Conservation (phyloP, 208 protist genomes). For the Trypanosoma platydactyli region DNA sequence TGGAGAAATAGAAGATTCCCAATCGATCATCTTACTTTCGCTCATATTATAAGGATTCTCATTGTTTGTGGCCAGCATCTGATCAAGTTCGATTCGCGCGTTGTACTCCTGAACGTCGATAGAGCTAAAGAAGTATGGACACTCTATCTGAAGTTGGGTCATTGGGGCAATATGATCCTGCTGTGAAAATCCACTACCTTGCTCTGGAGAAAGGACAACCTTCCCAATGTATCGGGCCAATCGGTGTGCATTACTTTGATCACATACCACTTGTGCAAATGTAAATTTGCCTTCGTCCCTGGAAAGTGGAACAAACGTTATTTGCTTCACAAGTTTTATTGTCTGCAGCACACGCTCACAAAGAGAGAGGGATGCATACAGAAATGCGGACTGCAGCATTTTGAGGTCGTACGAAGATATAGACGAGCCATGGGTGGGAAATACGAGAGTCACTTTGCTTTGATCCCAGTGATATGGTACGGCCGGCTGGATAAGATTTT, state of each 20-base stretch:
- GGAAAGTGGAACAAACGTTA: slow-evolving; percentile 47
- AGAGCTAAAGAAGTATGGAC: slow-evolving; percentile 81
- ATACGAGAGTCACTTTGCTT: slow-evolving; percentile 21
- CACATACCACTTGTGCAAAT: slow-evolving; percentile 75
- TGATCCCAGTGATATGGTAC: slow-evolving; percentile 33
- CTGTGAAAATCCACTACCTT: slow-evolving; percentile 39
- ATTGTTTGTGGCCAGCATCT: slow-evolving; percentile 39
- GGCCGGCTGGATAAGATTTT: slow-evolving; percentile 27
- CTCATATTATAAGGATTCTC: slow-evolving; percentile 41
- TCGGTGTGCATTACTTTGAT: slow-evolving; percentile 61
- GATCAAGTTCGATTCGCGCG: slow-evolving; percentile 63
- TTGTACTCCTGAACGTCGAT: slow-evolving; percentile 69
- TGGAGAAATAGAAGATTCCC: slow-evolving; percentile 55
- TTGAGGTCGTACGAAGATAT: slow-evolving; percentile 33
- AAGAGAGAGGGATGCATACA: slow-evolving; percentile 25
- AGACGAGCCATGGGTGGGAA: slow-evolving; percentile 27
- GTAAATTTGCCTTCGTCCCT: slow-evolving; percentile 53
- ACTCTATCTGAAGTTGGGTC: slow-evolving; percentile 57
- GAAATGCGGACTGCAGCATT: slow-evolving; percentile 30
- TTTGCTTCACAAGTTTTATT: slow-evolving; percentile 56
- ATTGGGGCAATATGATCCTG: slow-evolving; percentile 48
- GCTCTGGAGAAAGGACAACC: slow-evolving; percentile 51
- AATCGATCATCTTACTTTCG: slow-evolving; percentile 57
- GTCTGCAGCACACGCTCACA: slow-evolving; percentile 59
- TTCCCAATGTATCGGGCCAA: slow-evolving; percentile 61